Base-by-base conservation (phyloP, 1,139 yeast species). In the Meyerozyma guilliermondii region DNA sequence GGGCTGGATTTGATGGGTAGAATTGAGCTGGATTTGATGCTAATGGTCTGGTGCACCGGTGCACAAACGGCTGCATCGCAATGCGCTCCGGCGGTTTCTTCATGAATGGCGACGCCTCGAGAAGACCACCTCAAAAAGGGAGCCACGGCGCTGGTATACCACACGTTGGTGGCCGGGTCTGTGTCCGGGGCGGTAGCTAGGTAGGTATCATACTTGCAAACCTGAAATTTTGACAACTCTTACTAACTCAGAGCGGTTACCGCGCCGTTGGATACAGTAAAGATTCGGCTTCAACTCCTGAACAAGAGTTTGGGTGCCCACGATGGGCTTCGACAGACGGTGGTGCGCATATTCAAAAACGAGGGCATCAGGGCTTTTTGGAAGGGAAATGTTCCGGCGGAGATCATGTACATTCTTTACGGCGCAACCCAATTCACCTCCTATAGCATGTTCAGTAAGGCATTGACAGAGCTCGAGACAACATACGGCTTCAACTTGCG, bases 371-470 rank as follows among this genome's bases (percentile, higher is more conserved):
- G 50, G 17, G 77, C 91, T 0, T 69, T 92, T 18, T 92, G 98
- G 98, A 91, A 89, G 60, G 98, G 98, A 1, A 92, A 92, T 59
- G 77, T 87, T 0, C 96, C 98, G 0, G 98, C 98, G 0, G 91
- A 88, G 51, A 63, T 81, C 35, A 76, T 92, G 80, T 92, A 92
- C 56, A 71, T 92, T 14, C 51, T 86, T 18, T 92, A 92, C 54
- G 96, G 98, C 10, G 89, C 87, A 1, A 68, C 80, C 1, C 98
- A 92, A 59, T 92, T 92, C 63, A 71, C 92, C 1, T 67, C 88
- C 1, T 88, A 84, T 58, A 70, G 87, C 1, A 58, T 71, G 1
- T 61, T 81, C 35, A 84, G 82, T 57, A 62, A 60, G 6, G 43
- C 62, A 27, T 56, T 83, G 22, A 53, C 64, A 1, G 52, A 56